Conservation (phyloP, 2,329 filamentous ascomycete genomes). For the Berkeleyomyces basicola region DNA sequence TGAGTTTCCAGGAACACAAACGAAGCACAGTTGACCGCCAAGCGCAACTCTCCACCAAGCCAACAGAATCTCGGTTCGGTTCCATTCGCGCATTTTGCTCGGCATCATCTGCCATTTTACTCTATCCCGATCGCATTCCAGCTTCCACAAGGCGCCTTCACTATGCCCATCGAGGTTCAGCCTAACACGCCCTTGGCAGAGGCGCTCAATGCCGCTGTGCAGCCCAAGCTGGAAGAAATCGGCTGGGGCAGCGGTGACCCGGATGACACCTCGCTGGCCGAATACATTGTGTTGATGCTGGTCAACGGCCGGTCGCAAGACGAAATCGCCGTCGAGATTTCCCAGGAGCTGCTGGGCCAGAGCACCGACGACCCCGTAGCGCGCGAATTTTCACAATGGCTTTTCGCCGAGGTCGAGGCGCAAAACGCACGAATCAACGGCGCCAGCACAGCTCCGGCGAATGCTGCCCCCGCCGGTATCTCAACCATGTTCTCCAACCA, state of each 20-base stretch:
- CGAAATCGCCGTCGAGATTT: slow-evolving; percentile 75
- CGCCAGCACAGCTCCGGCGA: background rate
- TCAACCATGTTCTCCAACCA: background rate
- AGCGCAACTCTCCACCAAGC: too few relatives aligned
- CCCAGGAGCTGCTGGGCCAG: slow-evolving; percentile 70
- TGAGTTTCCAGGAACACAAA: background rate
- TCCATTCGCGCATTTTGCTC: too few relatives aligned
- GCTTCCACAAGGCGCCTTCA: slow-evolving; percentile 17
- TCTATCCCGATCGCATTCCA: background rate
- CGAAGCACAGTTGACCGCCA: background rate
- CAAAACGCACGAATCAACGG: slow-evolving; percentile 49
- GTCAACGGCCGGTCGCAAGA: slow-evolving; percentile 87
- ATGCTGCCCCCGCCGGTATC: background rate
- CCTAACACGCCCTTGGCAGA: slow-evolving; percentile 71
- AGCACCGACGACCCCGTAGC: slow-evolving; percentile 70
- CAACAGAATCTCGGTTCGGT: too few relatives aligned
- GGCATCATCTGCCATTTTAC: background rate
- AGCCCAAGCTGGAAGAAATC: slow-evolving; percentile 80
- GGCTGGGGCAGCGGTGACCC: slow-evolving; percentile 72
- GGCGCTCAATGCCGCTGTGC: slow-evolving; percentile 65
- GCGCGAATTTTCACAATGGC: slow-evolving; percentile 72
- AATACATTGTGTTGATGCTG: slow-evolving; percentile 96
- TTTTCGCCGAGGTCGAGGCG: slow-evolving; percentile 70
- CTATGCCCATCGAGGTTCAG: slow-evolving; percentile 63
- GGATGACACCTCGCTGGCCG: slow-evolving; percentile 69